Conservation (phyloP, 2,329 filamentous ascomycete genomes). For the Trichoderma harzianum region DNA sequence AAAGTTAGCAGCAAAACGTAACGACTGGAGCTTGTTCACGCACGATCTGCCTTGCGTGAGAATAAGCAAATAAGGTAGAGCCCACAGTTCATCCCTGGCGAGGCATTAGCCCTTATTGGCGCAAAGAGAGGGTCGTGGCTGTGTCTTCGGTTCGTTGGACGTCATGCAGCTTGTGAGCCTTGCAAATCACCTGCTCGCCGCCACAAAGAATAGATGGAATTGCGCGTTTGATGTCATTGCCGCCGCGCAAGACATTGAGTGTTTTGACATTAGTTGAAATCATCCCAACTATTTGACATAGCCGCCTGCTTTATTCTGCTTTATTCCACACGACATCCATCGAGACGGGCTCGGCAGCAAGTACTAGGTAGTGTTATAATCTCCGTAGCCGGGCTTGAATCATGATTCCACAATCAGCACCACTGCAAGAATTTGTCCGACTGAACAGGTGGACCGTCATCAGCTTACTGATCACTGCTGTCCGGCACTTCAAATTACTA, state of each 20-base stretch:
- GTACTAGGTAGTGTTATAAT: not conserved
- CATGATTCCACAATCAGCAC: not conserved
- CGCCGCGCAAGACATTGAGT: not conserved
- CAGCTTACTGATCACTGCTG: not conserved
- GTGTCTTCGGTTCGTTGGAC: not conserved
- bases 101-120: conserved; percentile 4
- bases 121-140: conserved; percentile 13
- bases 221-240: not conserved
- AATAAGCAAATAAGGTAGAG: conserved; percentile 13
- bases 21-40: conserved; percentile 1
- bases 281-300: not conserved
- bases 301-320: not conserved
- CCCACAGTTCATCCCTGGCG: conserved; percentile 6
- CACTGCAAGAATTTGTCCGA: not conserved
- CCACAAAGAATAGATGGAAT: conserved; percentile 1
- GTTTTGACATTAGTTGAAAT: not conserved
- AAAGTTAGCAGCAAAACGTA: not conserved
- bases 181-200: not conserved
- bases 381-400: not conserved
- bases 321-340: not conserved
- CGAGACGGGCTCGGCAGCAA: no score
- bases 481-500: not conserved
- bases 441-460: not conserved
- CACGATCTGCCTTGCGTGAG: conserved; percentile 16
- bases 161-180: conserved; percentile 7